A percentile compares a stretch with the other conserved stretches of the same genome.
Conservation (phyloP, 176 grass and related monocot genomes). For the Eleusine coracana region DNA sequence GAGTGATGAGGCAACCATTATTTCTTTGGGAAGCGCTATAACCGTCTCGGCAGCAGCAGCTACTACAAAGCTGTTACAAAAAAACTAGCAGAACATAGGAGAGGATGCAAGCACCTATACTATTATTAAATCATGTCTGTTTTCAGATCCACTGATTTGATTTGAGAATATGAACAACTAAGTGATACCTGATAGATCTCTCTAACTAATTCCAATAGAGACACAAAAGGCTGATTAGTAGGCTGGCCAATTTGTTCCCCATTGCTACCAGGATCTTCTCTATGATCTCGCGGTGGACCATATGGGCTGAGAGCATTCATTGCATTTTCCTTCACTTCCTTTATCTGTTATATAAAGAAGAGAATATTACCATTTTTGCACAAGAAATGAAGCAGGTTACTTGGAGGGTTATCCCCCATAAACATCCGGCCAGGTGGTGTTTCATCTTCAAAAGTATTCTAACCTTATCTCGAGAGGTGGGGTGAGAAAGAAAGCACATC, state of each 20-base stretch:
- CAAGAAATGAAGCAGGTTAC: not conserved
- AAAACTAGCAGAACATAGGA: not conserved
- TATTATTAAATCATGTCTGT: constrained; percentile 20
- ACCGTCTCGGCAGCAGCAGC: not conserved
- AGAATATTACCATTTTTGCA: constrained; percentile 26
- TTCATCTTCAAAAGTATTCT: constrained; percentile 34
- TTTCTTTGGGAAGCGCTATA: constrained; percentile 9
- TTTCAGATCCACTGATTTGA: not conserved
- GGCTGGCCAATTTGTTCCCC: constrained; percentile 48
- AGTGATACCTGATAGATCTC: constrained; percentile 88
- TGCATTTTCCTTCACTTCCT: constrained; percentile 93
- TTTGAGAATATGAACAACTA: constrained; percentile 31
- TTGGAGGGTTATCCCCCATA: constrained; percentile 3
- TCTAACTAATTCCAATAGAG: constrained; percentile 84
- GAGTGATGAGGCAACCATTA: not conserved
- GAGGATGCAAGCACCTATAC: not conserved
- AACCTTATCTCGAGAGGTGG: constrained; percentile 86
- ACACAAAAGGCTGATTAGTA: constrained; percentile 70
- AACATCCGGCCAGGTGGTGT: constrained; percentile 12
- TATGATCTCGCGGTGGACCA: constrained; percentile 44
- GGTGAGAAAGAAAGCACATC: constrained; percentile 96
- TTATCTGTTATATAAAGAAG: constrained; percentile 66
- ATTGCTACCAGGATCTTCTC: constrained; percentile 53
- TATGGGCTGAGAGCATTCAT: constrained; percentile 84
- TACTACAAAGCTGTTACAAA: constrained; percentile 17